phyloP scores from a whole-genome alignment of 2,329 filamentous ascomycete genomes.

The Taxawa tesnikishii region DNA sequence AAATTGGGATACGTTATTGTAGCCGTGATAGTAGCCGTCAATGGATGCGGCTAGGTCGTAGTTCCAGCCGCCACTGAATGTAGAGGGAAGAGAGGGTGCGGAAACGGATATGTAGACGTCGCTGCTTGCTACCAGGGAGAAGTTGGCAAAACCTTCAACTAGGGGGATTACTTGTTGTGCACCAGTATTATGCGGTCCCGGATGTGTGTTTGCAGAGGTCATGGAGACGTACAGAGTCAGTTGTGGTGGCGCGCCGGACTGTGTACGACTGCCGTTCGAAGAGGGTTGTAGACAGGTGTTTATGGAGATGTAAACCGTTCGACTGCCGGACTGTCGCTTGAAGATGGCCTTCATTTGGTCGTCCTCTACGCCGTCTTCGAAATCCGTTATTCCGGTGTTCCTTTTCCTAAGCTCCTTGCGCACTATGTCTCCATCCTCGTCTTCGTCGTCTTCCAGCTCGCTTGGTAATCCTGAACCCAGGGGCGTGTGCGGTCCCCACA shows the following conservation, averaged over 20 bases:
- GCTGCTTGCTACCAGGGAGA: constrained; percentile 46
- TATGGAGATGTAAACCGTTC: constrained; percentile 64
- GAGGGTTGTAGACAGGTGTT: constrained; percentile 75
- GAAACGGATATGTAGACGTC: constrained; percentile 67
- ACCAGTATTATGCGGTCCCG: constrained; percentile 43
- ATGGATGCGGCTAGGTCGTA: constrained; percentile 74
- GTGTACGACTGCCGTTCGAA: constrained; percentile 36
- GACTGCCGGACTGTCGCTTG: constrained; percentile 15
- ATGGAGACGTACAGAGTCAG: constrained; percentile 68
- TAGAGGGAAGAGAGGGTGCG: constrained; percentile 51
- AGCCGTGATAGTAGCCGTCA: constrained; percentile 64
- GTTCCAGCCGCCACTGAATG: constrained; percentile 57
- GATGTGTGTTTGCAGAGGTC: constrained; percentile 45
- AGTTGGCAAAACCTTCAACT: constrained; percentile 56
- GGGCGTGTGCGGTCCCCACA: constrained; percentile 32
- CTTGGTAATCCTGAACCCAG: constrained; percentile 17
- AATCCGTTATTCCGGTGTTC: too few species aligned
- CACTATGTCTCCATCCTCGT: constrained; percentile 4
- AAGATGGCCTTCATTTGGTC: constrained; percentile 4
- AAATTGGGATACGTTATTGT: constrained; percentile 40
- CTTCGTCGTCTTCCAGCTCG: constrained; percentile 4
- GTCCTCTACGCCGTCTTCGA: constrained; percentile 7
- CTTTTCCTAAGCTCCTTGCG: constrained; percentile 1
- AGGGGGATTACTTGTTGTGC: constrained; percentile 39
- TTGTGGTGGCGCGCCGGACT: constrained; percentile 42